These are phyloP conservation scores for Ceratobasidium sp. DNA, from an alignment of 1,284 basidiomycete genomes.

Conservation along the genomic window DNA sequence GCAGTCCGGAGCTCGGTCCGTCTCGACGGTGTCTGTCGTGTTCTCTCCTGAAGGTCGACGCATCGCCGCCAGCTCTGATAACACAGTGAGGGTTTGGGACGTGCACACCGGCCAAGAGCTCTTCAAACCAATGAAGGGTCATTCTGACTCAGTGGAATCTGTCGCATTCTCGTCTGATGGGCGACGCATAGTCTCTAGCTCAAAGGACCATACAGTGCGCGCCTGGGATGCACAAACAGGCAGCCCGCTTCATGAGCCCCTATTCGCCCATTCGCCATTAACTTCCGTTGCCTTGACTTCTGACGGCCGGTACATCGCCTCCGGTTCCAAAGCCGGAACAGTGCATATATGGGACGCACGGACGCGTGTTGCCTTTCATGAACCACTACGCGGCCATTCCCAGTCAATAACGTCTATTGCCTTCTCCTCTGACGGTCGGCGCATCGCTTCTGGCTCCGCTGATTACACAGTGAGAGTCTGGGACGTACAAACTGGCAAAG, in stretches of 20 bases:
- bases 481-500: slow-evolving; percentile 30
- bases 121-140: neutral
- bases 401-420: too few species aligned
- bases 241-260: neutral
- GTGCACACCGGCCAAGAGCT: neutral
- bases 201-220: neutral
- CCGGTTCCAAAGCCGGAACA: slow-evolving; percentile 6
- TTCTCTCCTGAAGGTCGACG: slow-evolving; percentile 24
- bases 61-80: slow-evolving; percentile 27
- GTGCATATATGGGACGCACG: slow-evolving; percentile 42
- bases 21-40: neutral
- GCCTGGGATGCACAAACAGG: neutral
- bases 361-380: neutral
- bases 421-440: too few species aligned
- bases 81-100: neutral
- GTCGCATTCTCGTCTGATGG: neutral
- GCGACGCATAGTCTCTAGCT: neutral
- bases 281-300: slow-evolving; percentile 41
- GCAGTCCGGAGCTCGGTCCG: neutral
- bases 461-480: too few species aligned
- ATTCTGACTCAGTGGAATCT: neutral
- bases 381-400: too few species aligned
- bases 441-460: too few species aligned
- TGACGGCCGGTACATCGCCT: slow-evolving; percentile 15
- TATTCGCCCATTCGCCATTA: slow-evolving; percentile 11